phyloP scores from a whole-genome alignment of 306 rosid genomes.

The Vicia faba region DNA sequence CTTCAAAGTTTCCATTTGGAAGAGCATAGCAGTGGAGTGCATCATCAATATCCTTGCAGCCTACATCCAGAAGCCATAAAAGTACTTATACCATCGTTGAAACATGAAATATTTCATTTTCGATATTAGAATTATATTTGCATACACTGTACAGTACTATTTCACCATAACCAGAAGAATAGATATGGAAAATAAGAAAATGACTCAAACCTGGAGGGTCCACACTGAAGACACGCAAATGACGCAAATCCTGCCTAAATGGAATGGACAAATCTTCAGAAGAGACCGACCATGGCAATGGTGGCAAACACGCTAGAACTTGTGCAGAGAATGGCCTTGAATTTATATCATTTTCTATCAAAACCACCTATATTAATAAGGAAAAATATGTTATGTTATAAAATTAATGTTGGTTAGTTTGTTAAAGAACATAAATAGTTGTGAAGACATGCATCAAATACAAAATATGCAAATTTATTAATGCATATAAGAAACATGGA shows the following conservation, averaged over 20 bases:
- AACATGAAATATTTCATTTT: slow-evolving; percentile 14
- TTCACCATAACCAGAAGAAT: slow-evolving; percentile 17
- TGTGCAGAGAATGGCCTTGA: slow-evolving; percentile 90
- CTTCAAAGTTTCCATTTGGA: slow-evolving; percentile 96
- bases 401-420: slow-evolving; percentile 22
- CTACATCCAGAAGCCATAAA: slow-evolving; percentile 52
- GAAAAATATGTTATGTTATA: not conserved
- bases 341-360: slow-evolving; percentile 96
- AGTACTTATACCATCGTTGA: slow-evolving; percentile 25
- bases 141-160: slow-evolving; percentile 7
- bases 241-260: slow-evolving; percentile 80
- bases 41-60: slow-evolving; percentile 97
- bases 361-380: slow-evolving; percentile 69
- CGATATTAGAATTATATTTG: slow-evolving; percentile 14
- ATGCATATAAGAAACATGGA: not conserved
- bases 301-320: slow-evolving; percentile 95
- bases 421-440: slow-evolving; percentile 7
- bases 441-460: not conserved
- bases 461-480: slow-evolving; percentile 16
- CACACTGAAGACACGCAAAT: slow-evolving; percentile 76
- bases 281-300: slow-evolving; percentile 93
- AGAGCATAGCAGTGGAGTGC: slow-evolving; percentile 90
- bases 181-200: slow-evolving; percentile 16
- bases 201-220: slow-evolving; percentile 90
- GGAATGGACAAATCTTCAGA: slow-evolving; percentile 75